These are phyloP conservation scores for Phytopythium chamaehyphon DNA, from an alignment of 352 stramenopile species.

Conservation along the genomic window DNA sequence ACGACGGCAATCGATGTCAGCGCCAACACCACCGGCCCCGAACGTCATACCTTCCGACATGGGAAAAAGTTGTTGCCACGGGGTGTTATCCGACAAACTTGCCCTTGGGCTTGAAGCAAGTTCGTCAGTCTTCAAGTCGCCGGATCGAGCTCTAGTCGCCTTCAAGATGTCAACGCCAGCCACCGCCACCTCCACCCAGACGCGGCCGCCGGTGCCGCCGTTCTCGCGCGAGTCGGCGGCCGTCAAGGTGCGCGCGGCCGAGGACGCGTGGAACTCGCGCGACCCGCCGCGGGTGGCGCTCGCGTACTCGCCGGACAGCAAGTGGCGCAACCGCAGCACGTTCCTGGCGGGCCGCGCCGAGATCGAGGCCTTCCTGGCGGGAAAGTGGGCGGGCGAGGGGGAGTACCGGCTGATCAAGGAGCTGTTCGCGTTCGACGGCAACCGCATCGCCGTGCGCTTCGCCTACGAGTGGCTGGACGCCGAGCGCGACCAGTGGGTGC, in stretches of 20 bases:
- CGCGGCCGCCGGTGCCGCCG: conserved; percentile 54
- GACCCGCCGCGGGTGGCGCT: conserved; percentile 69
- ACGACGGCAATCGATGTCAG: too few relatives aligned
- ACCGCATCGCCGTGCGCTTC: conserved; percentile 88
- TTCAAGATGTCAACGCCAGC: too few relatives aligned
- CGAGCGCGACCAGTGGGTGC: conserved; percentile 60
- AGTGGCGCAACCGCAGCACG: conserved; percentile 83
- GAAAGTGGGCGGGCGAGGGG: too few relatives aligned
- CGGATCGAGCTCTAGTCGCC: too few relatives aligned
- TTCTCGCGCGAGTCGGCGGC: conserved; percentile 81
- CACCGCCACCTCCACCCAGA: too few relatives aligned
- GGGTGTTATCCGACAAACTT: too few relatives aligned
- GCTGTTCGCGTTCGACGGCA: conserved; percentile 72
- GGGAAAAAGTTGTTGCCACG: too few relatives aligned
- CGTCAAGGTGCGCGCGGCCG: conserved; percentile 86
- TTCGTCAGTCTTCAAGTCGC: too few relatives aligned
- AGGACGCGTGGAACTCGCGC: conserved; percentile 88
- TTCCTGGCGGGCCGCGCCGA: conserved; percentile 77
- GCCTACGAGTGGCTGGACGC: conserved; percentile 79
- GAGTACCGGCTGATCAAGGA: conserved; percentile 91
- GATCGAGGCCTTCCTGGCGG: conserved; percentile 71
- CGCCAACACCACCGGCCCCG: too few relatives aligned
- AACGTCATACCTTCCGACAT: too few relatives aligned
- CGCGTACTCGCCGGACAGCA: conserved; percentile 81
- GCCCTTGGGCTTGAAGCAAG: too few relatives aligned